phyloP scores from a whole-genome alignment of 2,329 filamentous ascomycete genomes.

The Calycina marina region DNA sequence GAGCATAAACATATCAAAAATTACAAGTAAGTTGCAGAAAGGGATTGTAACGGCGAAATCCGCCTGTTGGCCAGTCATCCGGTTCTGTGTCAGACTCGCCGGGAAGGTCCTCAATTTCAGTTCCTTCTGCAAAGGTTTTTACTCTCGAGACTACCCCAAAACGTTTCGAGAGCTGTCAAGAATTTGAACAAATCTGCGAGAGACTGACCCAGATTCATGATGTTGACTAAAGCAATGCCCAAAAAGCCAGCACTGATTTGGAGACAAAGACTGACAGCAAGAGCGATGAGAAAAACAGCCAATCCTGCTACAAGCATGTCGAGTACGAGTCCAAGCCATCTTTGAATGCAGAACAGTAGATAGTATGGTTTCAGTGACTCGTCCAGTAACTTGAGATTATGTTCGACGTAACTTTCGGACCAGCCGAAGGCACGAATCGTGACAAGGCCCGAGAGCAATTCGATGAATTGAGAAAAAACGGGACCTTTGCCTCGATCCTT shows the following conservation, averaged over 20 bases:
- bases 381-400: conserved; percentile 34
- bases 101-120: conserved; percentile 10
- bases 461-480: conserved; percentile 36
- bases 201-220: conserved; percentile 11
- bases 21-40: conserved; percentile 17
- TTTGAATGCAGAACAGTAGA: conserved; percentile 39
- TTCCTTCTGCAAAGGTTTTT: conserved; percentile 8
- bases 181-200: conserved; percentile 7
- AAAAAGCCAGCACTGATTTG: conserved; percentile 13
- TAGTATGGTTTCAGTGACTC: conserved; percentile 42
- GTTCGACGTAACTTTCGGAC: conserved; percentile 12
- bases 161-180: conserved; percentile 17
- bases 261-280: conserved; percentile 22
- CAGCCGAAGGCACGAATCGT: conserved; percentile 33
- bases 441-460: conserved; percentile 29
- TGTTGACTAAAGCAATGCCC: conserved; percentile 19
- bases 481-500: conserved; percentile 47
- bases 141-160: conserved; percentile 17
- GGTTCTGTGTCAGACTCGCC: conserved; percentile 7
- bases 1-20: conserved; percentile 2
- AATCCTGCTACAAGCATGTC: conserved; percentile 16
- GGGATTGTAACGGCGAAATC: conserved; percentile 22
- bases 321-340: conserved; percentile 36
- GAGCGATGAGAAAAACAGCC: conserved; percentile 21
- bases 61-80: conserved; percentile 16